Evolutionary conservation across 164 flowering plant genomes (phyloP), one percentile per base, ranked within the genome.

Genomic region (Malania oleifera): DNA sequence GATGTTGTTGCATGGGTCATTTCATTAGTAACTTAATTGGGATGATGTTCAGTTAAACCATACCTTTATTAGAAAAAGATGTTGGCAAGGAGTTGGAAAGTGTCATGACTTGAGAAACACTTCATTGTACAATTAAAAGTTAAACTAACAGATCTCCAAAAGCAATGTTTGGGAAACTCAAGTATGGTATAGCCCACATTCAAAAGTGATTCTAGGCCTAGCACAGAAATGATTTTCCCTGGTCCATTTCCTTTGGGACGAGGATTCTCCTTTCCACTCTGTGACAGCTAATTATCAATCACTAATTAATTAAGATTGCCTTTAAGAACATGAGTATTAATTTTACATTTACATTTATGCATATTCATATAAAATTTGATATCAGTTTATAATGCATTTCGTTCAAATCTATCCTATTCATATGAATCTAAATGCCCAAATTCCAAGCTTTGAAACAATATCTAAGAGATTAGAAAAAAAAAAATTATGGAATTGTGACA

Each of bases 61-160:
- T 10, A 28, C 19, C 50, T 54, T 34, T 44, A 27, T 51, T 13
- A 54, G 10, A 17, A 31, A 63, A 55, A 22, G 54, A 46, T 55
- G 47, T 18, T 38, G 5, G 60, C 37, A 41, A 57, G 52, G 52
- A 57, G 52, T 28, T 23, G 17, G 53, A 58, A 65, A 57, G 57
- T 22, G 37, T 41, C 26, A 17, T 57, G 23, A 24, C 68, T 52
- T 57, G 48, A 65, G 53, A 23, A 58, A 52, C 40, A 57, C 37
- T 52, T 51, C 31, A 46, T 31, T 15, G 26, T 50, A 24, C 41
- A 43, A 41, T 65, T 52, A 47, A 35, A 19, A 26, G 38, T 46
- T 18, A 63, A 56, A 39, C 52, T 39, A 48, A 56, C 25, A 48
- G 51, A 56, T 10, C 56, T 26, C 35, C 22, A 5, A 20, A 63